Percentiles rank a stretch among this genome's conserved stretches.
Conservation (phyloP, 2,329 filamentous ascomycete species). For the Fusarium sulawesiense region DNA sequence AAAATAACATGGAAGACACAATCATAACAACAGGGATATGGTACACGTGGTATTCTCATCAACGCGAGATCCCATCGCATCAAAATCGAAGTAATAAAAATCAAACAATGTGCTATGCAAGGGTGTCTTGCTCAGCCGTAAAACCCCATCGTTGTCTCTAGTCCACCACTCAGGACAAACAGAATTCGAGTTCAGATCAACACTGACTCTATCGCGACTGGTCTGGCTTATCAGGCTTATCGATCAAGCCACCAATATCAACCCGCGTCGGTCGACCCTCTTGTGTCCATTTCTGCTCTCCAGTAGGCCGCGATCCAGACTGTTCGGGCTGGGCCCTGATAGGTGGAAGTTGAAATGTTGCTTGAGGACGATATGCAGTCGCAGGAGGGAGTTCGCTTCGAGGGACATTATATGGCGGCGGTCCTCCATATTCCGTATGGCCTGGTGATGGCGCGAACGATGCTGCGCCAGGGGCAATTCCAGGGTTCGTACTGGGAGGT, state of each 20-base stretch:
- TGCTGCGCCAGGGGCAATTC: slow-evolving; percentile 13
- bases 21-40: slow-evolving; percentile 19
- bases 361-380: slow-evolving; percentile 48
- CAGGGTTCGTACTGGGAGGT: slow-evolving; percentile 49
- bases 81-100: slow-evolving; percentile 28
- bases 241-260: slow-evolving; percentile 72
- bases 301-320: slow-evolving; percentile 15
- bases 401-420: slow-evolving; percentile 64
- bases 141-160: slow-evolving; percentile 11
- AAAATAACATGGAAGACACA: slow-evolving; percentile 17
- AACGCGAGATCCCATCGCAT: slow-evolving; percentile 12
- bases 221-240: slow-evolving; percentile 60
- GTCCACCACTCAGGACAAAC: slow-evolving; percentile 38
- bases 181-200: slow-evolving; percentile 7
- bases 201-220: slow-evolving; percentile 41
- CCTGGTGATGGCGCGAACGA: slow-evolving; percentile 59
- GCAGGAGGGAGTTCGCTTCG: slow-evolving; percentile 61
- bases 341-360: slow-evolving; percentile 61
- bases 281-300: slow-evolving; percentile 52
- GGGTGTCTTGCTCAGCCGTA: not conserved
- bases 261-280: slow-evolving; percentile 66
- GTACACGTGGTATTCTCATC: slow-evolving; percentile 14
- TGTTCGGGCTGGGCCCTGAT: slow-evolving; percentile 57
- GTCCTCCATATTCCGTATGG: slow-evolving; percentile 58
- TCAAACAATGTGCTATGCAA: slow-evolving; percentile 25